These are phyloP conservation scores for Zizania latifolia DNA, from an alignment of 176 grass and related monocot species.

Conservation along the genomic window DNA sequence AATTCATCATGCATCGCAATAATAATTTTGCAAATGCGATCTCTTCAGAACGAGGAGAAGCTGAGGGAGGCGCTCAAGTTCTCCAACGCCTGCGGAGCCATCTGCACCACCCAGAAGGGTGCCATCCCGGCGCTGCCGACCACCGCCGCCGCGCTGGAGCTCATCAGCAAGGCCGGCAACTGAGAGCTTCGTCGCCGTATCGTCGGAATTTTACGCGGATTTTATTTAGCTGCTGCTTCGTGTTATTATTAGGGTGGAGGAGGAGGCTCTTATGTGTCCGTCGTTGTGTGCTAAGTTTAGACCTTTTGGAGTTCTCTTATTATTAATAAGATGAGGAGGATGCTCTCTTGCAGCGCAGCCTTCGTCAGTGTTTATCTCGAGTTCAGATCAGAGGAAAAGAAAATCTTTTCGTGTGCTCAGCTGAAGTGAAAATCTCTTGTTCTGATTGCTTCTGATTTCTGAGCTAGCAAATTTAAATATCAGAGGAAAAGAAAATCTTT, in stretches of 20 bases:
- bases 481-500: not conserved
- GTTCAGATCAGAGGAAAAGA: too few relatives aligned
- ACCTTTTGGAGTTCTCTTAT: too few relatives aligned
- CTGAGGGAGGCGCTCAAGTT: slow-evolving; percentile 67
- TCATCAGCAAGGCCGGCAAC: slow-evolving; percentile 47
- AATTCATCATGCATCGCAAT: not conserved
- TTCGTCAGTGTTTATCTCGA: too few relatives aligned
- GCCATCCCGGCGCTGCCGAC: slow-evolving; percentile 87
- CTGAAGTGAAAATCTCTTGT: too few relatives aligned
- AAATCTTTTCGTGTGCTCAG: too few relatives aligned
- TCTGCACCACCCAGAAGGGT: slow-evolving; percentile 85
- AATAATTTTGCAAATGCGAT: not conserved
- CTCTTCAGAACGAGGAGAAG: slow-evolving; percentile 65
- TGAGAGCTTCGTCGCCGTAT: not conserved
- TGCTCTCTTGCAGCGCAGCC: too few relatives aligned
- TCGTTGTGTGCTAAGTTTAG: not conserved
- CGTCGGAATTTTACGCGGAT: not conserved
- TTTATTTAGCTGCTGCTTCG: not conserved
- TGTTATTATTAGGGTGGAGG: not conserved
- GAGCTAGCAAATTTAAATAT: too few relatives aligned
- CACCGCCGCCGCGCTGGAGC: slow-evolving; percentile 23
- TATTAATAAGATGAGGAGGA: too few relatives aligned
- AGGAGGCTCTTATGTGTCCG: not conserved
- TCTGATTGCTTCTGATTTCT: too few relatives aligned
- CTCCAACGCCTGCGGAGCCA: slow-evolving; percentile 76